Evolutionary conservation across 345 rosid genomes (phyloP).

Genomic region (Viola odorata): DNA sequence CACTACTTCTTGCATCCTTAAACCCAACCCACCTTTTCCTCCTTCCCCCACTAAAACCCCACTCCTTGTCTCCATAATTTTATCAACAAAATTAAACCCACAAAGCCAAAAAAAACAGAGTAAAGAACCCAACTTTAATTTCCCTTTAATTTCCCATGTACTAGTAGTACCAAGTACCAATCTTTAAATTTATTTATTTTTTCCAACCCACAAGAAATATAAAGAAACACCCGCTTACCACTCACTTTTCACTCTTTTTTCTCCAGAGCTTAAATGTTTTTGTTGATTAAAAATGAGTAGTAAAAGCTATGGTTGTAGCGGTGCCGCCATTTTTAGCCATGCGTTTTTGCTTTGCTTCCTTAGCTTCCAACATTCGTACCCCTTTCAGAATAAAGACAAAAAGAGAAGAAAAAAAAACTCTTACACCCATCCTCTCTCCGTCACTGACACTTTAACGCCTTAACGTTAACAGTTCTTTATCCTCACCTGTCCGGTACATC

Average conservation of each 20-base stretch:
- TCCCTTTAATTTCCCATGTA: too few species aligned
- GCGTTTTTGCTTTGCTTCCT: conserved; percentile 56
- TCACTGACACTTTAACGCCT: conserved; percentile 11
- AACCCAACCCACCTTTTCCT: conserved; percentile 39
- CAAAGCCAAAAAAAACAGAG: conserved; percentile 2
- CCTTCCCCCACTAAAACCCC: conserved; percentile 19
- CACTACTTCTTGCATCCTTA: conserved; percentile 29
- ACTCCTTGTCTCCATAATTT: conserved; percentile 21
- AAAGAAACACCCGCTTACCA: neutral
- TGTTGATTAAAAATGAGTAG: conserved; percentile 5
- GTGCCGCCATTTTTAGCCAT: conserved; percentile 63
- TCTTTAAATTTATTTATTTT: too few species aligned
- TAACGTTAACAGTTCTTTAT: too few species aligned
- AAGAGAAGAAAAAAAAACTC: conserved; percentile 35
- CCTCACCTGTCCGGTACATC: too few species aligned
- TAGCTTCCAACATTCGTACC: conserved; percentile 69
- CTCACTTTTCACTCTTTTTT: neutral
- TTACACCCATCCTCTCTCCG: conserved; percentile 2
- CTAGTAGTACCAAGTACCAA: too few species aligned
- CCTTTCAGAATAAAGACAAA: conserved; percentile 57
- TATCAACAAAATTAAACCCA: conserved; percentile 10
- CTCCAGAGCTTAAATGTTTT: neutral
- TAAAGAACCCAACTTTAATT: neutral
- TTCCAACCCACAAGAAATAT: too few species aligned
- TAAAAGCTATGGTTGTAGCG: conserved; percentile 29